These are phyloP conservation scores for Phytophthora foliorum DNA, from an alignment of 352 stramenopile genomes.

Conservation along the genomic window DNA sequence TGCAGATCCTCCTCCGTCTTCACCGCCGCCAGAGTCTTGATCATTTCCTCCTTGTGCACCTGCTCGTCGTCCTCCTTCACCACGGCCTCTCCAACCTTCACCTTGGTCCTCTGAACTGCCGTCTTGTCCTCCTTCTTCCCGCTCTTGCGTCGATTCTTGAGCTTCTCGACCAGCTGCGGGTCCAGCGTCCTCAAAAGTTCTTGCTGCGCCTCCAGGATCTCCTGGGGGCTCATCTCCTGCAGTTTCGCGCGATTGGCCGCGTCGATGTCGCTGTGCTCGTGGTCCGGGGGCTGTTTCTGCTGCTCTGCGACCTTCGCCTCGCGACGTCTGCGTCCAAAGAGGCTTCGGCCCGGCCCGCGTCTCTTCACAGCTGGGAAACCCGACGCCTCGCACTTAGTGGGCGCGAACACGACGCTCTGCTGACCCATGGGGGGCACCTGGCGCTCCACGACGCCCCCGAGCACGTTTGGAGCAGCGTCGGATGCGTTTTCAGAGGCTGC, in stretches of 20 bases:
- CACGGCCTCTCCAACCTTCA: conserved; percentile 27
- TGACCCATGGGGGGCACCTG: conserved; percentile 53
- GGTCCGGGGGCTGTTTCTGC: conserved; percentile 28
- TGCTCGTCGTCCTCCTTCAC: conserved; percentile 18
- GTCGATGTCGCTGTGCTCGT: conserved; percentile 66
- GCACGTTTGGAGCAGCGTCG: conserved; percentile 45
- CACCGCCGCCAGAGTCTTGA: conserved; percentile 61
- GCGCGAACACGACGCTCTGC: conserved; percentile 40
- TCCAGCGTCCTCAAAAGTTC: conserved; percentile 71
- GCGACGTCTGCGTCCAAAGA: conserved; percentile 73
- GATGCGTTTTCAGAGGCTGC: conserved; percentile 8
- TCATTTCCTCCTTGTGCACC: conserved; percentile 30
- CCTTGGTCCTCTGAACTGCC: conserved; percentile 19
- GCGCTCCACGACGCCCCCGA: conserved; percentile 75
- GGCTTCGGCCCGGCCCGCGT: conserved; percentile 56
- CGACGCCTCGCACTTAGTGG: conserved; percentile 28
- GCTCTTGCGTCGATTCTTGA: conserved; percentile 57
- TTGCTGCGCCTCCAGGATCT: conserved; percentile 80
- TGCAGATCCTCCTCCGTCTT: conserved; percentile 74
- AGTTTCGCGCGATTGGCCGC: conserved; percentile 64
- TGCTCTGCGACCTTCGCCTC: conserved; percentile 13
- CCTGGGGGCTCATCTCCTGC: conserved; percentile 66
- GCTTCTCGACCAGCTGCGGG: conserved; percentile 69
- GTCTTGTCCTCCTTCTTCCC: conserved; percentile 18
- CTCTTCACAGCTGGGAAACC: conserved; percentile 73